Base-by-base conservation (phyloP, 495 filamentous ascomycete genomes). In the Schizothecium vesticola region DNA sequence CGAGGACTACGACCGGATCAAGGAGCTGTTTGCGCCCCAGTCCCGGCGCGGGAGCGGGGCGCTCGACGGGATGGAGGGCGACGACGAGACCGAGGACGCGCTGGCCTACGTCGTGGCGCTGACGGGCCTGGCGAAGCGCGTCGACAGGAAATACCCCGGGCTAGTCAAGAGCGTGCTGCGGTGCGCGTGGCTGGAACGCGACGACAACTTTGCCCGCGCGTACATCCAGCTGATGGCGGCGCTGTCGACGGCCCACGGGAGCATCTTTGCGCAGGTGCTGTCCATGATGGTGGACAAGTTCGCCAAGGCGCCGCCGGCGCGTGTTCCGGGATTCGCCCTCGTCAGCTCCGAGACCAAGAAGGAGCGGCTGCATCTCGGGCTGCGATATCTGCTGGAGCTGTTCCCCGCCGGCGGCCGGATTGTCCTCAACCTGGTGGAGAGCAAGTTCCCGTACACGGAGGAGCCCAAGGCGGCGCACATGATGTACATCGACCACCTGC, bases 131-230 rank as follows among this genome's bases (percentile, higher is more conserved):
- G 86, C 91, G 9, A 88, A 89, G 24, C 78, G 87, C 24, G 81
- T 99, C 26, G 80, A 89, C 69, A 88, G 86, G 71, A 86, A 86
- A 59, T 97, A 91, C 79, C 86, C 87, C 22, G 87, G 88, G 2
- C 79, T 99, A 33, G 87, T 97, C 51, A 81, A 86, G 69, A 88
- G 88, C 24, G 81, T 96, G 11, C 79, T 97, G 33, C 80, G 85
- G 67, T 91, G 88, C 76, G 82, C 88, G 51, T 99, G 95, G 95
- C 84, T 97, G 56, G 92, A 91, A 11, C 85, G 93, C 61, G 91
- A 94, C 73, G 89, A 93, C 67, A 80, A 84, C 4, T 97, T 96
- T 78, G 85, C 93, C 55, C 87, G 87, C 67, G 83, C 91, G 3
- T 98, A 90, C 78, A 86, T 90, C 60, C 86, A 91, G 63, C 91